Percentiles rank a stretch among this genome's conserved stretches.
phyloP scores from a whole-genome alignment of 257 asterid genomes.

The Solanum ahanhuiri region DNA sequence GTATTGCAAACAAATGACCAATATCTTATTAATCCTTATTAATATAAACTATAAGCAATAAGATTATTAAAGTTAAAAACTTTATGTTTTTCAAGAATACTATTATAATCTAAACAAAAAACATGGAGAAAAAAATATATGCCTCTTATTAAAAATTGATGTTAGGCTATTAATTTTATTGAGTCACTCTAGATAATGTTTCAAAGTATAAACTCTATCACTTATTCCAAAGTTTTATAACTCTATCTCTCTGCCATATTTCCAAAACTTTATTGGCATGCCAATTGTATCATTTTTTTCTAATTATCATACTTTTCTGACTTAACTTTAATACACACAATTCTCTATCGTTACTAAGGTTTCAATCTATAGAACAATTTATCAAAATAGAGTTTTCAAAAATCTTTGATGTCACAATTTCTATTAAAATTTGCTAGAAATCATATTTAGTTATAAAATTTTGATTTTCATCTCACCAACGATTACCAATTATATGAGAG shows the following conservation, averaged over 20 bases:
- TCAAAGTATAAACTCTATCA: neutral
- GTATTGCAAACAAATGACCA: neutral
- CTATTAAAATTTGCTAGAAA: neutral
- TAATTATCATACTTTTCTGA: neutral
- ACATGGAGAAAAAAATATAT: too few relatives aligned
- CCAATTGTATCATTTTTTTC: neutral
- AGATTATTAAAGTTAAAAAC: neutral
- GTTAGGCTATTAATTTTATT: neutral
- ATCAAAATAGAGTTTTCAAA: neutral
- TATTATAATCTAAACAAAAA: too few relatives aligned
- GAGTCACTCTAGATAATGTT: neutral
- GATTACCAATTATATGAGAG: neutral
- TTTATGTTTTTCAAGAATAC: neutral
- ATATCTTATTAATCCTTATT: neutral
- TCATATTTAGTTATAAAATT: neutral
- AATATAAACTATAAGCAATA: neutral
- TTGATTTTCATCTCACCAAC: neutral
- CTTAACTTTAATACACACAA: neutral
- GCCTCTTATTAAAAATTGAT: neutral
- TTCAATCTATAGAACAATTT: neutral
- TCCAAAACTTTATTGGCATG: neutral
- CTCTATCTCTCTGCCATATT: neutral
- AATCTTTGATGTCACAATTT: neutral
- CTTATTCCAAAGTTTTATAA: too few relatives aligned
- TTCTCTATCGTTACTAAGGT: neutral